Base-by-base conservation (phyloP, 164 flowering plant species). In the Tetracentron sinense region DNA sequence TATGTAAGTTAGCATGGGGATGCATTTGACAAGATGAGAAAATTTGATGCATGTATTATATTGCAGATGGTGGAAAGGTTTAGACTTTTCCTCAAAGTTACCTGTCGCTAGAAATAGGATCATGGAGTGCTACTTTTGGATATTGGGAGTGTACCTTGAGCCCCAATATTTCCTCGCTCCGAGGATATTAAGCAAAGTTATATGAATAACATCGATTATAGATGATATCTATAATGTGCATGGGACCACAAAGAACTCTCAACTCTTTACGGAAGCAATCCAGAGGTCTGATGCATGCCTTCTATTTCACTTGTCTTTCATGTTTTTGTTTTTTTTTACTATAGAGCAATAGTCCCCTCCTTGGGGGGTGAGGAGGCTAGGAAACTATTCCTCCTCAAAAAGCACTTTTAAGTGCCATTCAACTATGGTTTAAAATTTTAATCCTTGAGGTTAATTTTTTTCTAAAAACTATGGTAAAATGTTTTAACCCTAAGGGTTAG, bases 201-300 rank as follows among this genome's bases (percentile, higher is more conserved):
- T 64, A 20, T 33, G 55, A 15, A 49, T 74, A 12, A 21, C 23
- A 0, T 53, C 66, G 0, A 42, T 63, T 15, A 38, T 63, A 23
- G 66, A 63, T 42, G 66, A 63, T 23, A 63, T 47, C 15, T 63
- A 63, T 54, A 58, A 63, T 25, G 66, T 49, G 1, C 53, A 63
- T 63, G 66, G 66, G 25, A 69, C 69, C 10, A n/a, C 60, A 3
- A 76, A 73, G 17, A 77, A 76, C 27, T 57, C 61, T 3, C 22
- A 59, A 10, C 65, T 67, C 1, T 64, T 76, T 33, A 62, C 77
- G 0, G 67, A 76, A 8, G 71, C 62, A 27, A 35, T 69, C 20
- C 29, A 72, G 27, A 69, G 79, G 79, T 72, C 54, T 19, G 21
- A n/a, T n/a, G n/a, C n/a, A n/a, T n/a, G n/a, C n/a, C n/a, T n/a